These are phyloP conservation scores for Aaosphaeria arxii DNA, from an alignment of 2,329 filamentous ascomycete genomes.

Conservation along the genomic window DNA sequence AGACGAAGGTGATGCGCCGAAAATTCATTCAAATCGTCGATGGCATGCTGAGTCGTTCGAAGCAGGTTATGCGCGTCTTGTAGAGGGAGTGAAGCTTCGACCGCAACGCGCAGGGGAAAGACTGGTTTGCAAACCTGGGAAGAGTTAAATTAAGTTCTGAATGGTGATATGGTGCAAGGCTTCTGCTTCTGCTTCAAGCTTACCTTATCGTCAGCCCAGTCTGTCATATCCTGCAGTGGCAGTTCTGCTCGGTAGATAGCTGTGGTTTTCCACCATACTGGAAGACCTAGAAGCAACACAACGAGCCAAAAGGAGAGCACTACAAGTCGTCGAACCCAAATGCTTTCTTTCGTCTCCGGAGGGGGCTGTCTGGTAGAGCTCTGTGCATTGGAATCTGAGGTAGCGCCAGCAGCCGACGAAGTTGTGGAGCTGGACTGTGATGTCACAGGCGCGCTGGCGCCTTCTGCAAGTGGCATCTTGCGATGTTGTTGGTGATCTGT, in stretches of 20 bases:
- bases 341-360: constrained; percentile 69
- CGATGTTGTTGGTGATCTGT: constrained; percentile 6
- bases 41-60: constrained; percentile 76
- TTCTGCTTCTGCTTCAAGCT: neutral
- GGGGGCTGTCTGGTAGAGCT: constrained; percentile 52
- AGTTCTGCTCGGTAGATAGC: constrained; percentile 84
- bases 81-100: constrained; percentile 67
- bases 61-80: constrained; percentile 71
- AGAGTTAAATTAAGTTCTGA: neutral
- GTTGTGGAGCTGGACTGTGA: constrained; percentile 4
- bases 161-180: neutral
- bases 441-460: constrained; percentile 18
- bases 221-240: constrained; percentile 80
- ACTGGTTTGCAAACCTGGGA: constrained; percentile 80
- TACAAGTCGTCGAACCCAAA: constrained; percentile 68
- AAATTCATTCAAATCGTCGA: constrained; percentile 86
- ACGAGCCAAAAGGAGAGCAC: constrained; percentile 90
- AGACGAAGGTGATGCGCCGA: constrained; percentile 78
- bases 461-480: constrained; percentile 25
- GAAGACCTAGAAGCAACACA: constrained; percentile 77
- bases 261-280: constrained; percentile 95
- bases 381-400: neutral
- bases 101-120: constrained; percentile 78
- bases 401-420: neutral
- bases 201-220: constrained; percentile 89